Evolutionary conservation across 2,329 filamentous ascomycete genomes (phyloP).

Genomic region (Colletotrichum chrysophilum): DNA sequence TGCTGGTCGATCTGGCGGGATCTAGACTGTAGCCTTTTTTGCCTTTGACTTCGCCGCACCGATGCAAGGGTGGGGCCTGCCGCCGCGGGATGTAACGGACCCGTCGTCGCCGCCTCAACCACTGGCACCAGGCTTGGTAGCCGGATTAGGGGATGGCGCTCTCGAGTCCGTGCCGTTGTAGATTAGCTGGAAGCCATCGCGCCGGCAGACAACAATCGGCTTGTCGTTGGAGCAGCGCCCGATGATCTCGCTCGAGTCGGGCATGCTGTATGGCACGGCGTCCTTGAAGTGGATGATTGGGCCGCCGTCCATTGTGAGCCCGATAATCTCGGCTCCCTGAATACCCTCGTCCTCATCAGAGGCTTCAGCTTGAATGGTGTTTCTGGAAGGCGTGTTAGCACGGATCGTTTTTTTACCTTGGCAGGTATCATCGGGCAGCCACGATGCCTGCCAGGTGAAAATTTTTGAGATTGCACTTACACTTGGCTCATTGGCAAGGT

Average conservation of each 20-base stretch:
- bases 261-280: constrained; percentile 34
- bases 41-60: constrained; percentile 17
- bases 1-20: constrained; percentile 4
- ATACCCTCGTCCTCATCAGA: constrained; percentile 33
- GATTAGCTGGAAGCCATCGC: constrained; percentile 37
- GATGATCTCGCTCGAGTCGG: constrained; percentile 38
- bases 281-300: constrained; percentile 50
- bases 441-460: background rate
- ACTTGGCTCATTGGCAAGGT: constrained; percentile 46
- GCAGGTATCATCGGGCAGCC: constrained; percentile 18
- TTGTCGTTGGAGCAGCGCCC: constrained; percentile 38
- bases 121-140: background rate
- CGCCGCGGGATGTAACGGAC: constrained; percentile 9
- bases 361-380: constrained; percentile 36
- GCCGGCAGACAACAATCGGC: constrained; percentile 44
- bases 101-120: constrained; percentile 1
- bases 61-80: constrained; percentile 15
- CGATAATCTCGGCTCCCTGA: constrained; percentile 41
- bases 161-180: constrained; percentile 19
- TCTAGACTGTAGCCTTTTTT: constrained; percentile 10
- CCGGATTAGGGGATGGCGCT: constrained; percentile 14
- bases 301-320: constrained; percentile 49
- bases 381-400: constrained; percentile 29
- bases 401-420: constrained; percentile 16
- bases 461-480: constrained; percentile 34